phyloP scores from a whole-genome alignment of 352 stramenopile species.

The Pythium diclinum region DNA sequence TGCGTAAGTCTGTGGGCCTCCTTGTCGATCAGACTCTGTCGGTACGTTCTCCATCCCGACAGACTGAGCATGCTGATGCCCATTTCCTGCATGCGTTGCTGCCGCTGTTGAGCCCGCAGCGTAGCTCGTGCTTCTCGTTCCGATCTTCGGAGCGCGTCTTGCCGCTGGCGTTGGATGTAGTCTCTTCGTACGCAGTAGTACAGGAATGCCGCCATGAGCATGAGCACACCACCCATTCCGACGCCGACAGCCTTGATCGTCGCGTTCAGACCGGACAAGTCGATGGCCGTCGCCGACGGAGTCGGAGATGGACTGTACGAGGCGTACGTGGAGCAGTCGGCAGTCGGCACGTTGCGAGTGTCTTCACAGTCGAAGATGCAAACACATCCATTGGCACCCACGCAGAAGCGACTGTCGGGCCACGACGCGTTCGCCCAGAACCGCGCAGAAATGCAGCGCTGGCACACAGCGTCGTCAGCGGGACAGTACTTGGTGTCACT shows the following conservation, averaged over 20 bases:
- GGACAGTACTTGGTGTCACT: constrained; percentile 20
- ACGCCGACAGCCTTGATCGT: constrained; percentile 20
- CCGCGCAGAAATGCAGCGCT: constrained; percentile 10
- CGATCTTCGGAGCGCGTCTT: not conserved
- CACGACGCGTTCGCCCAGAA: constrained; percentile 12
- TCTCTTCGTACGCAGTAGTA: constrained; percentile 21
- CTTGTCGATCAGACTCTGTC: constrained; percentile 25
- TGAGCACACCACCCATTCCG: constrained; percentile 12
- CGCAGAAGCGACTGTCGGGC: constrained; percentile 24
- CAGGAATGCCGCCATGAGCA: constrained; percentile 18
- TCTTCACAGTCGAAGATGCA: constrained; percentile 22
- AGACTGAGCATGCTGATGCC: constrained; percentile 17
- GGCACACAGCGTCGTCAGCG: constrained; percentile 13
- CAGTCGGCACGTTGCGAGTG: not conserved
- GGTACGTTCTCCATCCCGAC: constrained; percentile 18
- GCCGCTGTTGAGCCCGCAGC: constrained; percentile 5
- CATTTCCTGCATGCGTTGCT: constrained; percentile 6
- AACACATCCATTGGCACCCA: constrained; percentile 13
- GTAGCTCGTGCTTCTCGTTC: constrained; percentile 1
- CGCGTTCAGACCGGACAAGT: constrained; percentile 4
- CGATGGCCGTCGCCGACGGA: not conserved
- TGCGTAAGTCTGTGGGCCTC: constrained; percentile 4
- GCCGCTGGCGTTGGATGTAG: constrained; percentile 11
- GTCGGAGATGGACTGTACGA: not conserved
- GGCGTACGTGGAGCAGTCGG: constrained; percentile 1